These are phyloP conservation scores for Diospyros kaki DNA, from an alignment of 148 eudicot genomes.

Conservation along the genomic window DNA sequence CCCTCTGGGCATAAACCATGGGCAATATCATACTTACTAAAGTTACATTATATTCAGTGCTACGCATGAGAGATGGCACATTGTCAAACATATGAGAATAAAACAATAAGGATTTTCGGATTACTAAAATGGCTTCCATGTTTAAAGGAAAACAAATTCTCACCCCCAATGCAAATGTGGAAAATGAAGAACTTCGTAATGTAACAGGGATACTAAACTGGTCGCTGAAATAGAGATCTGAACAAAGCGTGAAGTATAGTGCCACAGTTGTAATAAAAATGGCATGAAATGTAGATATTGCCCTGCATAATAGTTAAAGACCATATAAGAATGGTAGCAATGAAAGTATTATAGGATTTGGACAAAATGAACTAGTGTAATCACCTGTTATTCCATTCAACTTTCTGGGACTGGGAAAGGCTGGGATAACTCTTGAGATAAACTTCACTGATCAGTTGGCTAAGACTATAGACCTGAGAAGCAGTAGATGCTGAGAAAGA, in stretches of 20 bases:
- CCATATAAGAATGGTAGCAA: slow-evolving; percentile 1
- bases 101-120: background rate
- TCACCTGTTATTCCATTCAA: slow-evolving; percentile 90
- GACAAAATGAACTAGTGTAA: slow-evolving; percentile 3
- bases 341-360: background rate
- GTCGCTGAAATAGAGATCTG: slow-evolving; percentile 66
- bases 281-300: slow-evolving; percentile 82
- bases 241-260: slow-evolving; percentile 79
- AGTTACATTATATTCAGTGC: background rate
- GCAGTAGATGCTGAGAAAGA: slow-evolving; percentile 6
- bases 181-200: slow-evolving; percentile 67
- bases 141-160: slow-evolving; percentile 22
- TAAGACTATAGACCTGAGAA: slow-evolving; percentile 71
- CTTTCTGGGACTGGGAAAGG: slow-evolving; percentile 61
- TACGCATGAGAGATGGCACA: background rate
- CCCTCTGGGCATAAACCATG: background rate
- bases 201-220: slow-evolving; percentile 41
- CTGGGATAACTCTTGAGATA: slow-evolving; percentile 65
- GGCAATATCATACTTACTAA: background rate
- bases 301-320: slow-evolving; percentile 41
- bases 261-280: slow-evolving; percentile 72
- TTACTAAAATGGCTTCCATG: background rate
- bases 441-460: slow-evolving; percentile 53
- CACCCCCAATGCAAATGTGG: slow-evolving; percentile 83
- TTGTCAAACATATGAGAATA: background rate